Evolutionary conservation across 495 filamentous ascomycete species (phyloP).

Genomic region (Lasiosphaeris hirsuta): DNA sequence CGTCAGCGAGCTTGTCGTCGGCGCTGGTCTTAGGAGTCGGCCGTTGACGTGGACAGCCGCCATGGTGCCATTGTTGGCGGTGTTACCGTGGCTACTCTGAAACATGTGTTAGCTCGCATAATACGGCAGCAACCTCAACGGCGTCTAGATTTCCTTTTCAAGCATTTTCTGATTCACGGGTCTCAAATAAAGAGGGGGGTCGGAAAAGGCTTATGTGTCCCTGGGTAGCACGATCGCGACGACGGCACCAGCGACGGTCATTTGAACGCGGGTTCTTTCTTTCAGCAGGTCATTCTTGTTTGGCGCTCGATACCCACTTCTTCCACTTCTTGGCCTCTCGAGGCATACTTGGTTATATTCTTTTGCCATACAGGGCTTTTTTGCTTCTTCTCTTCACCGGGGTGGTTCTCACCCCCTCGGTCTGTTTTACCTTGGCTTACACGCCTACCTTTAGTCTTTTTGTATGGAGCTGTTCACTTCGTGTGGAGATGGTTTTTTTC

Average conservation of each 20-base stretch:
- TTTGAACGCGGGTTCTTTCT: not conserved
- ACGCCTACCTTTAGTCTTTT: too few relatives aligned
- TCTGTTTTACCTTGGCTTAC: too few relatives aligned
- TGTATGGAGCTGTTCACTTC: too few relatives aligned
- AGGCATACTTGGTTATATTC: not conserved
- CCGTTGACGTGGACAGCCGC: not conserved
- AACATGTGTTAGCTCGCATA: too few relatives aligned
- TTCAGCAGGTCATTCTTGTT: not conserved
- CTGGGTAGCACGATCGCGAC: not conserved
- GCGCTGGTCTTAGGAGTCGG: not conserved
- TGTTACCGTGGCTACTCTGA: constrained; percentile 14
- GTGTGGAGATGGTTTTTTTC: too few relatives aligned
- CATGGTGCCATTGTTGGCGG: not conserved
- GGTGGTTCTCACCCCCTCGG: too few relatives aligned
- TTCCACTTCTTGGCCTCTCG: not conserved
- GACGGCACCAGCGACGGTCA: too few relatives aligned
- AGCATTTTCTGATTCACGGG: not conserved
- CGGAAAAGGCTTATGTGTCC: not conserved
- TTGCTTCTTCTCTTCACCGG: not conserved
- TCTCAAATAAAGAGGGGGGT: too few relatives aligned
- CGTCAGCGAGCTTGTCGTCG: constrained; percentile 35
- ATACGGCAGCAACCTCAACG: too few relatives aligned
- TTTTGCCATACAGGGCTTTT: not conserved
- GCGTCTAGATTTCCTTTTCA: not conserved
- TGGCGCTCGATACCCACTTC: constrained; percentile 12